These are phyloP conservation scores for Mixia osmundae DNA, from an alignment of 1,284 basidiomycete species.

Conservation along the genomic window DNA sequence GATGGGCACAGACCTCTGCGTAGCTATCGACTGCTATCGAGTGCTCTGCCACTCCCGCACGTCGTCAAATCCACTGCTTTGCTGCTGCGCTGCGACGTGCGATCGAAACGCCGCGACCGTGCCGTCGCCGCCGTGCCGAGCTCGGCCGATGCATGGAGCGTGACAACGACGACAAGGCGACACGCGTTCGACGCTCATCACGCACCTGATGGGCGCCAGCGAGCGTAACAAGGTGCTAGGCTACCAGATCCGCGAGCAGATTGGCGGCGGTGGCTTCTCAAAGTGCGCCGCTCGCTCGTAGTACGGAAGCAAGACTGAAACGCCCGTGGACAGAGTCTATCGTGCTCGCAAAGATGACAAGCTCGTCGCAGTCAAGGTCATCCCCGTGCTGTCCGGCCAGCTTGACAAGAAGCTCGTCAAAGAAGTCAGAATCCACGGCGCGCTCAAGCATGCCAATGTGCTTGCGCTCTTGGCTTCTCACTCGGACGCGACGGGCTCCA, in stretches of 20 bases:
- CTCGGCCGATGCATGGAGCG: too few relatives aligned
- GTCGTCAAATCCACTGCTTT: too few relatives aligned
- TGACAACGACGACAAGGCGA: too few relatives aligned
- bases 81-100: too few relatives aligned
- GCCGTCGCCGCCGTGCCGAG: too few relatives aligned
- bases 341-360: constrained; percentile 36
- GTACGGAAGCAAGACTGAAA: background rate
- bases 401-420: constrained; percentile 43
- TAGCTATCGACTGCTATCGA: too few relatives aligned
- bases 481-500: constrained; percentile 28
- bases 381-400: constrained; percentile 31
- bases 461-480: constrained; percentile 55
- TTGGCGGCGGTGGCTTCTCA: constrained; percentile 66
- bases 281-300: constrained; percentile 28
- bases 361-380: constrained; percentile 64
- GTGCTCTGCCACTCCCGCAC: too few relatives aligned
- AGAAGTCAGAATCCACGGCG: constrained; percentile 74
- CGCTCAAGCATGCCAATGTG: constrained; percentile 56
- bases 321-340: constrained; percentile 37
- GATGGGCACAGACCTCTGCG: too few relatives aligned
- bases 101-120: too few relatives aligned
- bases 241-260: constrained; percentile 43
- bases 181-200: too few relatives aligned
- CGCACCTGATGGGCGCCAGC: too few relatives aligned
- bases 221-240: constrained; percentile 24